These are phyloP conservation scores for Pseudomonodictys pantanalensis DNA, from an alignment of 495 filamentous ascomycete species.

Conservation along the genomic window DNA sequence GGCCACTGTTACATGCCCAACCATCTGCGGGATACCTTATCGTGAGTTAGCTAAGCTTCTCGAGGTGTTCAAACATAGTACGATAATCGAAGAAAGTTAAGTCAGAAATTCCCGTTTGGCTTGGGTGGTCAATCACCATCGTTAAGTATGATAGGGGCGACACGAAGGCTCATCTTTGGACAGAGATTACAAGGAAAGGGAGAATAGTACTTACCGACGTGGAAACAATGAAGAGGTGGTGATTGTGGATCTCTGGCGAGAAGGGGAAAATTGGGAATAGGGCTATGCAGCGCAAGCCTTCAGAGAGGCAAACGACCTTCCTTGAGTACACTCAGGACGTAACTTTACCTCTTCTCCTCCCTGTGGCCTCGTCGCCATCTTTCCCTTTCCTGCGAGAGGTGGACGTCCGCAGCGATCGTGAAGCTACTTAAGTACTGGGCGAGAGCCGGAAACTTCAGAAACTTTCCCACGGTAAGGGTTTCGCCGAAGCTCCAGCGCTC, in stretches of 20 bases:
- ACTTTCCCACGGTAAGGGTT: background rate
- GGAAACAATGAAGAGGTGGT: no score
- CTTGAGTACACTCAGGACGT: no score
- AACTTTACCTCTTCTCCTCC: no score
- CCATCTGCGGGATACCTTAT: no score
- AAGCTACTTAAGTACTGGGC: background rate
- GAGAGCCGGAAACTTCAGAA: background rate
- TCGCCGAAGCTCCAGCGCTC: background rate
- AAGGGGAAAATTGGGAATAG: background rate
- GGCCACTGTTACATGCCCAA: no score
- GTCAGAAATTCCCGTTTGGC: constrained; percentile 31
- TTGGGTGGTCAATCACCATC: constrained; percentile 31
- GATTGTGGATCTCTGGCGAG: background rate
- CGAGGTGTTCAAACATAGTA: background rate
- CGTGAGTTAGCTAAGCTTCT: background rate
- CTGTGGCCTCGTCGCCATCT: no score
- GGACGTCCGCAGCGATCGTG: no score
- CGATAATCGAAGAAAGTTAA: background rate
- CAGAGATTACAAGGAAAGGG: background rate
- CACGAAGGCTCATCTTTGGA: constrained; percentile 29
- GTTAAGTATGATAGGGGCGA: constrained; percentile 31
- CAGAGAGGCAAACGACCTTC: no score
- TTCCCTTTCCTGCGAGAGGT: no score
- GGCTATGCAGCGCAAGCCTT: no score
- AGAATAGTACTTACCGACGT: constrained; percentile 12